A percentile compares a stretch with the other conserved stretches of the same genome.
Conservation (phyloP, 2,329 filamentous ascomycete genomes). For the Emergomyces orientalis region DNA sequence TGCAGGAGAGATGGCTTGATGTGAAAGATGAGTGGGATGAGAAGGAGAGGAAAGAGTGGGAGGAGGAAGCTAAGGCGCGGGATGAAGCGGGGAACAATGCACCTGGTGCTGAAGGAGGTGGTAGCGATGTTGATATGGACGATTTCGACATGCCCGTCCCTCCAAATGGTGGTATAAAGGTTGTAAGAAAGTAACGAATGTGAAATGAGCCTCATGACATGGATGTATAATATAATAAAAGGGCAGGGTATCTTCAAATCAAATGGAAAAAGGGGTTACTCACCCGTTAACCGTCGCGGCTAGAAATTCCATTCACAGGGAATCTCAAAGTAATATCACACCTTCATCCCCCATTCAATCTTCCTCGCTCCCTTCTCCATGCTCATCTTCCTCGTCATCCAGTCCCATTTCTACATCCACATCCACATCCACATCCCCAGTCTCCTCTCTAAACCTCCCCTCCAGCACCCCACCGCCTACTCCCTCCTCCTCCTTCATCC, state of each 20-base stretch:
- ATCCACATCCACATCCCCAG: slow-evolving; percentile 20
- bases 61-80: slow-evolving; percentile 57
- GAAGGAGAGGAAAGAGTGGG: slow-evolving; percentile 62
- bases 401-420: slow-evolving; percentile 40
- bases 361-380: slow-evolving; percentile 40
- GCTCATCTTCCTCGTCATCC: slow-evolving; percentile 40
- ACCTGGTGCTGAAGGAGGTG: slow-evolving; percentile 20
- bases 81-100: slow-evolving; percentile 26
- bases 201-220: slow-evolving; percentile 8
- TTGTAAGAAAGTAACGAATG: slow-evolving; percentile 50
- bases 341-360: slow-evolving; percentile 23
- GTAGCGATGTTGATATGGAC: slow-evolving; percentile 24
- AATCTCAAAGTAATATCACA: slow-evolving; percentile 12
- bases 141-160: slow-evolving; percentile 35
- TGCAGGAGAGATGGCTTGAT: slow-evolving; percentile 95
- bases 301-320: not conserved
- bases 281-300: not conserved
- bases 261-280: not conserved
- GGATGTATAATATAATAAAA: slow-evolving; percentile 2
- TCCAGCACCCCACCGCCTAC: slow-evolving; percentile 33
- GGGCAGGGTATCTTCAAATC: not conserved
- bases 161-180: slow-evolving; percentile 58
- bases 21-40: slow-evolving; percentile 79
- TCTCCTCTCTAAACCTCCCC: slow-evolving; percentile 22
- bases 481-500: slow-evolving; percentile 41